A percentile compares a stretch with the other conserved stretches of the same genome.
Evolutionary conservation across 805 yeast species (phyloP).

Genomic region (Cyberlindnera subsufficiens): DNA sequence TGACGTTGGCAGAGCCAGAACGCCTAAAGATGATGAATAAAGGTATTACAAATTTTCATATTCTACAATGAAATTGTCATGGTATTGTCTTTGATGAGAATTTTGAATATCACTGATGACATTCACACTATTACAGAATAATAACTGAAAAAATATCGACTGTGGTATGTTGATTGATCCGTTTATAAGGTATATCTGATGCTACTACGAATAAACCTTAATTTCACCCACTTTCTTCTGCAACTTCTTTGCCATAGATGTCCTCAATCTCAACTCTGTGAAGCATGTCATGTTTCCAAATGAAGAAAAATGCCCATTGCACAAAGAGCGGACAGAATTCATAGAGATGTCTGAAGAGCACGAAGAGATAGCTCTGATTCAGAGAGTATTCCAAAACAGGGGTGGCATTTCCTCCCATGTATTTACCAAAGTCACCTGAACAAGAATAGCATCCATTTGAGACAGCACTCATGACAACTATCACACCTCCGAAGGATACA

Average conservation of each 20-base stretch:
- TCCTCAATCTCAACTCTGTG: conserved; percentile 8
- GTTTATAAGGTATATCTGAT: neutral
- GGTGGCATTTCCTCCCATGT: neutral
- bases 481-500: neutral
- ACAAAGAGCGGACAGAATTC: conserved; percentile 9
- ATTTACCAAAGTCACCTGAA: neutral
- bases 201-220: neutral
- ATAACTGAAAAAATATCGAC: neutral
- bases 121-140: neutral
- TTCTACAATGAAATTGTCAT: conserved; percentile 40
- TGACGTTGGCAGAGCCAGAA: conserved; percentile 99
- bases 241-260: conserved; percentile 7
- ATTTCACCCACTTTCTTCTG: conserved; percentile 3
- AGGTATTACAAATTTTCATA: conserved; percentile 27
- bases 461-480: neutral
- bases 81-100: conserved; percentile 43
- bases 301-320: conserved; percentile 9
- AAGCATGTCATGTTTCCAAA: conserved; percentile 9
- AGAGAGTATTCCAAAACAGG: conserved; percentile 2
- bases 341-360: conserved; percentile 7
- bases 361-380: conserved; percentile 8
- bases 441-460: neutral
- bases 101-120: conserved; percentile 50
- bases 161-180: neutral
- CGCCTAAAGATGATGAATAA: conserved; percentile 65